Conservation (phyloP, 768 basidiomycete species). For the Mrakia gelida region DNA sequence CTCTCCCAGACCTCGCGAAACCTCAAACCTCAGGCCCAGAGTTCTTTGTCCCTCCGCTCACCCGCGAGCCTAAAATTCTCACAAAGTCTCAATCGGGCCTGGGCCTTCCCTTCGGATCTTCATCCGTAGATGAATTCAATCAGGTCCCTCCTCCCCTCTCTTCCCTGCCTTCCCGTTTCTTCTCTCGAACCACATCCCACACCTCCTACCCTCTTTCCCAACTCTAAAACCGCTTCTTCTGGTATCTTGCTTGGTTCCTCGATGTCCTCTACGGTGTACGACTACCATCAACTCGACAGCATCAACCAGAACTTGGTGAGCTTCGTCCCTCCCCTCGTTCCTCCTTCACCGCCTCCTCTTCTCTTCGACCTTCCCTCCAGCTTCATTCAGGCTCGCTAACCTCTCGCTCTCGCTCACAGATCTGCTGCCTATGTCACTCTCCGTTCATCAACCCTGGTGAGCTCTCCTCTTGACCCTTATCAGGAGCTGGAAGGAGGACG, state of each 20-base stretch:
- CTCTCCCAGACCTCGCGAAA: no score
- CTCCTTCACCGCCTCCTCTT: neutral
- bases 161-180: neutral
- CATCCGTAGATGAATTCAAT: neutral
- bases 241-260: neutral
- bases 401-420: neutral
- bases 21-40: no score
- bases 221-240: no score
- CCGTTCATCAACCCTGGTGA: neutral
- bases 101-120: neutral
- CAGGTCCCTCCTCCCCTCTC: neutral
- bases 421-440: constrained; percentile 16
- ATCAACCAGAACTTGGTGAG: constrained; percentile 9
- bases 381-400: neutral
- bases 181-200: no score
- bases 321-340: neutral
- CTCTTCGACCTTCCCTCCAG: constrained; percentile 41
- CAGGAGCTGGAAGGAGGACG: neutral
- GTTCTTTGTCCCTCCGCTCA: no score
- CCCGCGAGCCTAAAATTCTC: no score
- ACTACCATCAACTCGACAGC: neutral
- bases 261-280: neutral
- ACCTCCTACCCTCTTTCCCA: no score
- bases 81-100: neutral
- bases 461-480: neutral